Percentiles rank a stretch among this genome's conserved stretches.
Conservation (phyloP, 2,329 filamentous ascomycete genomes). For the Calonectria pseudoreteaudii region DNA sequence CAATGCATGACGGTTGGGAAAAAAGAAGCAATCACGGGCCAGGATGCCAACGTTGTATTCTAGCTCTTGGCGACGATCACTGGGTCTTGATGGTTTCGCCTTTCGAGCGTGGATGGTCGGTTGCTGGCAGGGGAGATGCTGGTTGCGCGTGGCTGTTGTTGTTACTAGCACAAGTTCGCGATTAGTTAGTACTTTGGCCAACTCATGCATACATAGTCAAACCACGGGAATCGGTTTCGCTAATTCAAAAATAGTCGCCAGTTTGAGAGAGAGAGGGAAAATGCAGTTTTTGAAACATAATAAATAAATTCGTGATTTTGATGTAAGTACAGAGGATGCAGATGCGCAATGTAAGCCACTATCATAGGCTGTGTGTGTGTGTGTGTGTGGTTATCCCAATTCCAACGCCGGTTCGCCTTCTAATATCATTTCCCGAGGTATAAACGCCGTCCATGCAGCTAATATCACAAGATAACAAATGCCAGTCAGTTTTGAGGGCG, state of each 20-base stretch:
- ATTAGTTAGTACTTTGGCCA: no score
- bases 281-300: background rate
- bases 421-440: slow-evolving; percentile 6
- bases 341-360: slow-evolving; percentile 2
- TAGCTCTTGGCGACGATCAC: background rate
- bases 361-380: background rate
- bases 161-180: no score
- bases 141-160: background rate
- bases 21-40: background rate
- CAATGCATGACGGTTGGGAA: background rate
- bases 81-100: background rate
- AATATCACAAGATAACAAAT: background rate
- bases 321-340: slow-evolving; percentile 6
- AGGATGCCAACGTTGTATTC: background rate
- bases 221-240: no score
- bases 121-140: background rate
- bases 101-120: background rate
- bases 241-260: background rate
- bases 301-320: background rate
- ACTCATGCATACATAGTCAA: no score
- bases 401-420: slow-evolving; percentile 12
- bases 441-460: slow-evolving; percentile 8
- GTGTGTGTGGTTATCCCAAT: background rate
- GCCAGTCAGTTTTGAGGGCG: background rate
- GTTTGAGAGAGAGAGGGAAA: background rate